A percentile compares a stretch with the other conserved stretches of the same genome.
These are phyloP conservation scores for Rugonectria rugulosa DNA, from an alignment of 2,329 filamentous ascomycete species.

Conservation along the genomic window DNA sequence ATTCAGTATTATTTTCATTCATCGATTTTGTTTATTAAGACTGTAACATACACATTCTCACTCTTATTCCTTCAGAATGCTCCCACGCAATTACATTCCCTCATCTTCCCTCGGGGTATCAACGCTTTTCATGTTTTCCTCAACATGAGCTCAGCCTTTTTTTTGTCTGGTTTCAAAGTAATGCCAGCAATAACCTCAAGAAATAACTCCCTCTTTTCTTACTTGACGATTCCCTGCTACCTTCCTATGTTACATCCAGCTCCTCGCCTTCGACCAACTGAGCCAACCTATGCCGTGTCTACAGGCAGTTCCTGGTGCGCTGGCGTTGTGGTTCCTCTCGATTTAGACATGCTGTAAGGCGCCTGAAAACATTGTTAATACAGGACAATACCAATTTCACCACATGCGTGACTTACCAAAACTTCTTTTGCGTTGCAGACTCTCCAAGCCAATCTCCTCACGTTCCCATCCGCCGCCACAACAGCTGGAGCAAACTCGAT, in stretches of 20 bases:
- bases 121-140: not conserved
- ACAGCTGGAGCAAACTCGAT: slow-evolving; percentile 95
- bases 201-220: not conserved
- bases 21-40: not conserved
- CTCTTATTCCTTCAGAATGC: not conserved
- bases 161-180: not conserved
- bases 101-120: slow-evolving; percentile 3
- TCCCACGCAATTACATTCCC: not conserved
- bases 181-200: too few relatives aligned
- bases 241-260: not conserved
- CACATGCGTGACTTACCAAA: slow-evolving; percentile 68
- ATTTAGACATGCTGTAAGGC: slow-evolving; percentile 75
- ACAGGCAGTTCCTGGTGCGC: slow-evolving; percentile 50
- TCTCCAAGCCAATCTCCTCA: slow-evolving; percentile 90
- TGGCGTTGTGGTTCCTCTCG: slow-evolving; percentile 69
- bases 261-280: not conserved
- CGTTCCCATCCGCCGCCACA: slow-evolving; percentile 89
- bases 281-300: slow-evolving; percentile 30
- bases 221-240: too few relatives aligned
- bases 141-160: not conserved
- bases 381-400: not conserved
- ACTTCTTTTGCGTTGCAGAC: slow-evolving; percentile 97
- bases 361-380: slow-evolving; percentile 55
- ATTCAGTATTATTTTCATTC: not conserved
- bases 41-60: not conserved